Evolutionary conservation across 2,329 filamentous ascomycete genomes (phyloP), one percentile per base, ranked within the genome.

Genomic region (Talaromyces atroroseus): DNA sequence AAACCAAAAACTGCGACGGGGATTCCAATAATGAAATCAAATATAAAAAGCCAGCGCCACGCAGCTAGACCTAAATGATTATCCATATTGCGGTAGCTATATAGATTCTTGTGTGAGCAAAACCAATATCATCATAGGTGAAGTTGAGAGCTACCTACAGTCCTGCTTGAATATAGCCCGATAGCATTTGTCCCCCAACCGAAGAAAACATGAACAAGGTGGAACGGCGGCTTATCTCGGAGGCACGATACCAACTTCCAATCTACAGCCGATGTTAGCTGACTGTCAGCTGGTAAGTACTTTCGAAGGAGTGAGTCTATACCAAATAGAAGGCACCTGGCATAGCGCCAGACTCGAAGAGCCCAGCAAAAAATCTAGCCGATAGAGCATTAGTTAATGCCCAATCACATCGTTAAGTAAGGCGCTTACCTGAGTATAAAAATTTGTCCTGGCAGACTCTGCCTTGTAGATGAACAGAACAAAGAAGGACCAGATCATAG

Each of bases 321-420:
- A 53, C 50, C 4, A 49, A 20, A 23, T 49, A 54, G 24, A 47
- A 54, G 20, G 52, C 49, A 16, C 55, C 55, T 2, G 56, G 56
- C 56, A 48, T 49, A 20, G 56, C 45, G 3, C 40, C 49, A 26
- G 56, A 58, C 50, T 56, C 54, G 48, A 56, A 56, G 18, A 56
- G 24, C 44, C 54, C 54, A 7, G 48, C 54, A 34, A 49, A 56
- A 7, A 56, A 47, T 24, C 54, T 53, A 29, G 24, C 24, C 29
- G 12, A n/a, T 26, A n/a, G n/a, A n/a, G n/a, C n/a, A n/a, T n/a
- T n/a, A n/a, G n/a, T n/a, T n/a, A n/a, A n/a, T n/a, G n/a, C n/a
- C n/a, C n/a, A n/a, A n/a, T n/a, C n/a, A n/a, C n/a, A n/a, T n/a
- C n/a, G n/a, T n/a, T n/a, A n/a, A n/a, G n/a, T n/a, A n/a, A n/a